These are phyloP conservation scores for Scutellaria galericulata DNA, from an alignment of 257 asterid genomes.

Conservation along the genomic window DNA sequence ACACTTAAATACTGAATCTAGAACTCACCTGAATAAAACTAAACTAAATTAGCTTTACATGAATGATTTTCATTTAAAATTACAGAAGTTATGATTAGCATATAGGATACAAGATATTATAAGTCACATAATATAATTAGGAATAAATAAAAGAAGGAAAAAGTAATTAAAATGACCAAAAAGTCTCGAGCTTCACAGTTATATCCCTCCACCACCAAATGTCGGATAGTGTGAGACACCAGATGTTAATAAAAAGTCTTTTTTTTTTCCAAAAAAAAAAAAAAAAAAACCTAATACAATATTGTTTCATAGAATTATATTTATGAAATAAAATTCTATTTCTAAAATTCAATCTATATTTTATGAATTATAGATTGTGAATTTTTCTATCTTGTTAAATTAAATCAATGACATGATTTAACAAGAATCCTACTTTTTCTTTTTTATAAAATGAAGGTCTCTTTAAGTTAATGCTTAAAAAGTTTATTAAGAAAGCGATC, in stretches of 20 bases:
- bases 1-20: no score
- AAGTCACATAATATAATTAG: background rate
- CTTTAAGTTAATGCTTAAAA: slow-evolving; percentile 28
- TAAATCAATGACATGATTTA: no score
- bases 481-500: slow-evolving; percentile 28
- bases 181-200: slow-evolving; percentile 54
- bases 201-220: slow-evolving; percentile 60
- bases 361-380: no score
- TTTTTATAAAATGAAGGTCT: slow-evolving; percentile 24
- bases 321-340: no score
- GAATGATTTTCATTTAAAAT: no score
- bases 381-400: no score
- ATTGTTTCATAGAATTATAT: no score
- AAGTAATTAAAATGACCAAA: slow-evolving; percentile 20
- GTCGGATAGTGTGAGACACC: slow-evolving; percentile 54
- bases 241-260: slow-evolving; percentile 34
- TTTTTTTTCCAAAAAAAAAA: background rate
- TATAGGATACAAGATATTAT: background rate
- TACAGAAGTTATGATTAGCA: background rate
- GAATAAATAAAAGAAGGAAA: background rate
- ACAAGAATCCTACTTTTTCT: no score
- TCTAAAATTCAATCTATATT: no score
- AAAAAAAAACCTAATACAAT: no score
- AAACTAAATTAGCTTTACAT: no score
- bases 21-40: no score